These are phyloP conservation scores for Agrocybe pediades DNA, from an alignment of 768 basidiomycete species.

Conservation along the genomic window DNA sequence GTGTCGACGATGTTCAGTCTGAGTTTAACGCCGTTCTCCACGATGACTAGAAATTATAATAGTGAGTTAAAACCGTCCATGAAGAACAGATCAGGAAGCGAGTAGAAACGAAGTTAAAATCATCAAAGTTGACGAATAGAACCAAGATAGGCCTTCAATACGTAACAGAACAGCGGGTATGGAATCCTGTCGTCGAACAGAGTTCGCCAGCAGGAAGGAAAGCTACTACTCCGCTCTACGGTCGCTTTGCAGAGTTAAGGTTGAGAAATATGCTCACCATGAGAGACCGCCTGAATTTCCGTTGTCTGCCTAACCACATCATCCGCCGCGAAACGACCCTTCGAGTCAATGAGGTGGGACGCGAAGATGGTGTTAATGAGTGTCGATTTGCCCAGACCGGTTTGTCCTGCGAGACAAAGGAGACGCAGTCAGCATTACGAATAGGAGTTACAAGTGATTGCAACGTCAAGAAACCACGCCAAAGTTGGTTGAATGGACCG, in stretches of 20 bases:
- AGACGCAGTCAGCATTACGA: background rate
- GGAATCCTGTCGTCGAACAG: background rate
- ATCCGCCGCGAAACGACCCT: conserved; percentile 87
- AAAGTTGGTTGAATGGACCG: background rate
- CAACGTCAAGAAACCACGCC: background rate
- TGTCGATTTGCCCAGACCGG: conserved; percentile 97
- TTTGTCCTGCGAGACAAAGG: conserved; percentile 68
- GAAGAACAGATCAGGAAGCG: too few species aligned
- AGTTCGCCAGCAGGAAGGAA: conserved; percentile 11
- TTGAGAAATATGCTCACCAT: conserved; percentile 59
- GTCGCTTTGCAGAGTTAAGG: background rate
- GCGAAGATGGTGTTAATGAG: conserved; percentile 99
- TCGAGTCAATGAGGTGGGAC: conserved; percentile 96
- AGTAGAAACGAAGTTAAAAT: too few species aligned
- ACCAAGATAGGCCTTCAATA: background rate
- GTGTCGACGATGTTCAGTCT: conserved; percentile 98
- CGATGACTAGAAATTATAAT: conserved; percentile 65
- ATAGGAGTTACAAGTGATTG: background rate
- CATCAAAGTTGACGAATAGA: background rate
- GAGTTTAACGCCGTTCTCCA: conserved; percentile 93
- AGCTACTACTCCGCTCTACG: too few species aligned
- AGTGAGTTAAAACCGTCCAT: background rate
- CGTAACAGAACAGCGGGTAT: background rate
- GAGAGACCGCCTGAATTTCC: conserved; percentile 92
- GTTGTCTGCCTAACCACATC: conserved; percentile 95